Conservation (phyloP, 768 basidiomycete genomes). For the Leucogyrophana mollusca region DNA sequence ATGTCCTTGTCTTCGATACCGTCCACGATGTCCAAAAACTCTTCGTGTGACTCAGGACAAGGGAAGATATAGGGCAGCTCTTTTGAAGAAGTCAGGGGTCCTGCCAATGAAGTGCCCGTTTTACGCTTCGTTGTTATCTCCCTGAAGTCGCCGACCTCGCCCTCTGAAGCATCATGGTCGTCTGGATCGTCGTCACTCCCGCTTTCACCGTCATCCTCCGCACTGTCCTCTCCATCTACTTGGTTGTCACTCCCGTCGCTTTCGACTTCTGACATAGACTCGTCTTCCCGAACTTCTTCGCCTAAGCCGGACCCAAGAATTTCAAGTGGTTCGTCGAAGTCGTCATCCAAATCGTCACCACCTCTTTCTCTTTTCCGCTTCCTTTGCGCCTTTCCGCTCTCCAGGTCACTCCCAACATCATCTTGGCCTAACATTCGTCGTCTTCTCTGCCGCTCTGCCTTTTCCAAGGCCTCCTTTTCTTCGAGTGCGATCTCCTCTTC, state of each 20-base stretch:
- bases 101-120: slow-evolving; percentile 23
- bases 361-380: slow-evolving; percentile 57
- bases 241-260: slow-evolving; percentile 32
- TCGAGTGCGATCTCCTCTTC: slow-evolving; percentile 92
- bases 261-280: slow-evolving; percentile 30
- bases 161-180: slow-evolving; percentile 36
- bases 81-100: slow-evolving; percentile 19
- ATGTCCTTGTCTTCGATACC: slow-evolving; percentile 70
- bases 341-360: slow-evolving; percentile 91
- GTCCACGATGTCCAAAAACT: slow-evolving; percentile 82
- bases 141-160: slow-evolving; percentile 43
- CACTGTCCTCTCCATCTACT: slow-evolving; percentile 16
- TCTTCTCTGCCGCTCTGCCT: slow-evolving; percentile 75
- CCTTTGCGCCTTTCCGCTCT: slow-evolving; percentile 35
- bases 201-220: slow-evolving; percentile 34
- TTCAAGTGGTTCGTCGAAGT: slow-evolving; percentile 51
- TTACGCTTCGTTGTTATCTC: slow-evolving; percentile 35
- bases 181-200: slow-evolving; percentile 37
- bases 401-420: slow-evolving; percentile 65
- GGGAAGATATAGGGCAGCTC: slow-evolving; percentile 93
- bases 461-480: slow-evolving; percentile 82
- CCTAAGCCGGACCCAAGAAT: slow-evolving; percentile 35
- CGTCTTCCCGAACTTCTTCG: slow-evolving; percentile 26
- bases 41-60: slow-evolving; percentile 83
- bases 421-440: slow-evolving; percentile 85